These are phyloP conservation scores for Morella rubra DNA, from an alignment of 306 rosid genomes.

Conservation along the genomic window DNA sequence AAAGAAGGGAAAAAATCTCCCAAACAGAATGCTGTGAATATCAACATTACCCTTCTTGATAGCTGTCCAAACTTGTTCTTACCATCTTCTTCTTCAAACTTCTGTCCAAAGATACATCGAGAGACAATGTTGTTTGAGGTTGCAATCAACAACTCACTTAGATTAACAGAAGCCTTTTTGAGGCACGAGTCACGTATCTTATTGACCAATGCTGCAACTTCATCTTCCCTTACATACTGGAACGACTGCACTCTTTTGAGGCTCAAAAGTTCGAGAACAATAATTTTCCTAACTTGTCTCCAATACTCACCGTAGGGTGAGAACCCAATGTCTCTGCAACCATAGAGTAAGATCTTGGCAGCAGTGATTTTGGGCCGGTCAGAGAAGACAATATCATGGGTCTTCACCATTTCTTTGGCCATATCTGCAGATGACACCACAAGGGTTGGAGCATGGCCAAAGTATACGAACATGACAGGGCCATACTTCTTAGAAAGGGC, in stretches of 20 bases:
- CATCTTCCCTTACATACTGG: conserved; percentile 15
- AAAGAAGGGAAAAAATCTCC: conserved; percentile 17
- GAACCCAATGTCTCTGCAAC: background rate
- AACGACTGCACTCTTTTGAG: conserved; percentile 6
- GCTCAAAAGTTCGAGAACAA: conserved; percentile 16
- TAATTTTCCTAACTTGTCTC: conserved; percentile 7
- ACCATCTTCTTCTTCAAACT: conserved; percentile 9
- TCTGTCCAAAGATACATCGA: conserved; percentile 13
- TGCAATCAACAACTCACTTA: background rate
- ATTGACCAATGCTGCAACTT: background rate
- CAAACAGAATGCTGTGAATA: background rate
- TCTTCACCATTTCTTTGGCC: too few species aligned
- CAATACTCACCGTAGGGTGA: conserved; percentile 24
- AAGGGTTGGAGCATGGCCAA: too few species aligned
- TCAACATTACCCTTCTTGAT: background rate
- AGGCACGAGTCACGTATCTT: background rate
- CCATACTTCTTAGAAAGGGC: too few species aligned
- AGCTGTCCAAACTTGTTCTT: background rate
- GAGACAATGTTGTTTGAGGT: background rate
- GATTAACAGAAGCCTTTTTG: background rate
- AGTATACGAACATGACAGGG: too few species aligned
- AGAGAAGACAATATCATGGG: too few species aligned
- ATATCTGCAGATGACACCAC: too few species aligned
- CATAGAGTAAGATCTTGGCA: too few species aligned
- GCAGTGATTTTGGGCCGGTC: too few species aligned